Evolutionary conservation across 2,329 filamentous ascomycete species (phyloP), one percentile per base, ranked within the genome.

Genomic region (Nectriaceae sp.): DNA sequence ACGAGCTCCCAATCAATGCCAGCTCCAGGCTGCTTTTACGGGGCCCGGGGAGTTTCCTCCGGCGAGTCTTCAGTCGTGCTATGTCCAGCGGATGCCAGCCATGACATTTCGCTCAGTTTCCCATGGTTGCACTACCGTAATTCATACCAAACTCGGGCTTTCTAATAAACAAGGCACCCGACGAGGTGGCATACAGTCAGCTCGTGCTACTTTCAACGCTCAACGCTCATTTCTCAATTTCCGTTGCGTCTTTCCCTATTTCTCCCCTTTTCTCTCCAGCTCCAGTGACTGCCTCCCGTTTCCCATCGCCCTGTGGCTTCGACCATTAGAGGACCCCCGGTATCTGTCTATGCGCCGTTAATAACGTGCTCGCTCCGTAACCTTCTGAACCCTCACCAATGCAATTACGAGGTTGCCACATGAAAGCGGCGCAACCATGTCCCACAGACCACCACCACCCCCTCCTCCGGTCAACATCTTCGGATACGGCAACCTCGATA

Each of bases 361-460:
- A 46, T 47, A 42, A 47, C 42, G 31, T 41, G 24, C 36, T 44
- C 24, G 39, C 46, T 31, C 46, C 56, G 46, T 38, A 42, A 44
- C 44, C 43, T 49, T 40, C 47, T 47, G 50, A 51, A 35, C 42
- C 51, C 50, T 53, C 52, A 40, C 57, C 56, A 56, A 66, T 66
- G 63, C 61, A 65, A 60, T 57, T 56, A 58, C 50, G 55, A 43
- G 46, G 56, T 47, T 52, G 46, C 53, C 55, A 63, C 49, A 59
- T 52, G 48, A 56, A 52, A 20, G 42, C 53, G 49, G 43, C 49
- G 50, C 57, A 56, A 63, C 55, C 56, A 71, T 71, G 68, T 66
- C 68, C 55, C 63, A 67, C 58, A 56, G 65, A 51, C 67, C 63
- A 54, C 65, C 66, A 57, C 67, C 65, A 38, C 65, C 64, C 52